These are phyloP conservation scores for Scleroderma citrinum DNA, from an alignment of 768 basidiomycete genomes.

Conservation along the genomic window DNA sequence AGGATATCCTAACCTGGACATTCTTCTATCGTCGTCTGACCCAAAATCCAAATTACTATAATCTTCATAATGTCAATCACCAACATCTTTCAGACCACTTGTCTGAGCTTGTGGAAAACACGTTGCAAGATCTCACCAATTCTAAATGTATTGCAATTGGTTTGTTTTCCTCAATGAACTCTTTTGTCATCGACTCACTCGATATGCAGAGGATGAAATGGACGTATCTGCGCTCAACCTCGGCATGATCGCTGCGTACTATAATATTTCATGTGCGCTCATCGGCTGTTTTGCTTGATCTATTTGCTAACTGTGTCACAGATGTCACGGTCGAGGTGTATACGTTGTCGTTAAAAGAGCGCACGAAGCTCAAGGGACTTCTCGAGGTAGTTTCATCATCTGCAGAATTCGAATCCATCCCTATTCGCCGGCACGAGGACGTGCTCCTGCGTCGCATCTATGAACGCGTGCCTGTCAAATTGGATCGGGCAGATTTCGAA, in stretches of 20 bases:
- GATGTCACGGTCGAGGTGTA: constrained; percentile 98
- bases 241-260: constrained; percentile 98
- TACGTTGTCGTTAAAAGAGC: constrained; percentile 89
- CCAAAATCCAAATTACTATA: constrained; percentile 95
- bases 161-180: constrained; percentile 24
- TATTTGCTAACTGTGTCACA: constrained; percentile 20
- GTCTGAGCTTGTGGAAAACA: constrained; percentile 93
- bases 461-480: constrained; percentile 94
- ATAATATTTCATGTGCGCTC: constrained; percentile 81
- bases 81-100: constrained; percentile 94
- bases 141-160: constrained; percentile 94
- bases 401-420: constrained; percentile 91
- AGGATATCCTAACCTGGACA: constrained; percentile 98
- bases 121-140: constrained; percentile 83
- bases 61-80: constrained; percentile 91
- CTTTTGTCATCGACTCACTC: not conserved
- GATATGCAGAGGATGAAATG: constrained; percentile 74
- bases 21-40: constrained; percentile 98
- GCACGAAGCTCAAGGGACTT: constrained; percentile 93
- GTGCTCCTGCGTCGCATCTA: constrained; percentile 81
- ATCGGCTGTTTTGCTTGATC: not conserved
- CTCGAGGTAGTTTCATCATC: constrained; percentile 97
- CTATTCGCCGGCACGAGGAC: constrained; percentile 94
- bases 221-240: constrained; percentile 87
- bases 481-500: constrained; percentile 78